Evolutionary conservation across 2,329 filamentous ascomycete genomes (phyloP).

Genomic region (Fusarium sp.): DNA sequence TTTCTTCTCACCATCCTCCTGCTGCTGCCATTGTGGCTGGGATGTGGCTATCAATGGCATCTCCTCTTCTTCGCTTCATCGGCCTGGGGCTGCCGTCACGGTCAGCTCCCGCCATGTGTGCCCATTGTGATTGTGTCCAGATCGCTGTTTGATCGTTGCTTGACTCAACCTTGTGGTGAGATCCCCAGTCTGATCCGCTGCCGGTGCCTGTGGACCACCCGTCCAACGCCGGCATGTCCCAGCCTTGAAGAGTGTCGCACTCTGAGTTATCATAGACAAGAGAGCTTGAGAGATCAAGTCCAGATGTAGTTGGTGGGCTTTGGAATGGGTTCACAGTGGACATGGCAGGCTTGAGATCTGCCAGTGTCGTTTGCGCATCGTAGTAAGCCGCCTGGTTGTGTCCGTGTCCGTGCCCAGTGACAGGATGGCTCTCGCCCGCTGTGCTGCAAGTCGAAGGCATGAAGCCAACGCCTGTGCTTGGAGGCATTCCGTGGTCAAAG

Average conservation of each 20-base stretch:
- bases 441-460: conserved; percentile 47
- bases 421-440: conserved; percentile 42
- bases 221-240: conserved; percentile 54
- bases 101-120: conserved; percentile 49
- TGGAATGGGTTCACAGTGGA: conserved; percentile 48
- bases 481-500: conserved; percentile 55
- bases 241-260: conserved; percentile 51
- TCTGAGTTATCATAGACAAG: conserved; percentile 52
- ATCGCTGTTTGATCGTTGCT: conserved; percentile 46
- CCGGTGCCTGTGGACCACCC: conserved; percentile 47
- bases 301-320: conserved; percentile 42
- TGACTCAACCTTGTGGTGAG: conserved; percentile 49
- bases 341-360: conserved; percentile 52
- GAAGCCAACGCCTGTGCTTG: conserved; percentile 48
- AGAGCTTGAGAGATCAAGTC: conserved; percentile 49
- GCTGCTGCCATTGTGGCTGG: conserved; percentile 47
- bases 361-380: conserved; percentile 48
- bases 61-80: conserved; percentile 53
- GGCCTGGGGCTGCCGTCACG: conserved; percentile 52
- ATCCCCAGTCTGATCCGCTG: conserved; percentile 50
- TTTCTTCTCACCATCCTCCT: conserved; percentile 46
- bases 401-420: conserved; percentile 34
- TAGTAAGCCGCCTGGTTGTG: conserved; percentile 48
- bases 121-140: conserved; percentile 53
- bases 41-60: conserved; percentile 49